Evolutionary conservation across 805 yeast species (phyloP), one percentile per base, ranked within the genome.

Genomic region (Nakazawaea ernobii): DNA sequence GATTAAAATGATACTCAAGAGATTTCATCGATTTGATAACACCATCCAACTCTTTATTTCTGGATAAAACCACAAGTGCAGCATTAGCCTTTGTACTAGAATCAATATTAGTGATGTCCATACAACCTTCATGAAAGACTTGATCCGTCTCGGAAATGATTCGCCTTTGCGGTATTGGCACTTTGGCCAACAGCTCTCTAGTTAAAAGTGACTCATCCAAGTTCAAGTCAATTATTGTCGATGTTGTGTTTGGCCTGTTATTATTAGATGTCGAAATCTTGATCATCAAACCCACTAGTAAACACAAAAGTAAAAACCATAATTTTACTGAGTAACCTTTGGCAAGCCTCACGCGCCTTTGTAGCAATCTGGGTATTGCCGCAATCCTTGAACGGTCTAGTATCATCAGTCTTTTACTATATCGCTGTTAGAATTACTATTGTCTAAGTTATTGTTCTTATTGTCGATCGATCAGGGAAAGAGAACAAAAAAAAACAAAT

Each of bases 1-100:
- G 91, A 62, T 92, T 92, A 68, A 91, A 92, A 61, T 85, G 96
- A 26, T 87, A 71, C 61, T 92, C 98, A 47, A 94, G 59, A 2
- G 91, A 80, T 29, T 69, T 65, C 75, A 92, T 80, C 2, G 94
- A 82, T 48, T 74, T 70, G 1, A 86, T 58, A 1, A 89, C 96
- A n/a, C 86, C 95, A 3, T 79, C 75, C 1, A 89, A 50, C 58
- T 92, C 98, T 3, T 77, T 68, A 60, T 92, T 90, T 51, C 97
- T 69, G 0, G 96, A 89, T 43, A 92, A 67, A 61, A 91, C 83
- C 24, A 91, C 88, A 54, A 92, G 74, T 1, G 92, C 85, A 0
- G 97, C 98, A 57, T 84, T 88, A 28, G 86, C 90, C 32, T 86
- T 68, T 4, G 66, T 28, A 42, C 54, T 55, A 43, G 52, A 28